Evolutionary conservation across 371 early-diverging fungal genomes (phyloP).

Genomic region (Mucor mucedo): DNA sequence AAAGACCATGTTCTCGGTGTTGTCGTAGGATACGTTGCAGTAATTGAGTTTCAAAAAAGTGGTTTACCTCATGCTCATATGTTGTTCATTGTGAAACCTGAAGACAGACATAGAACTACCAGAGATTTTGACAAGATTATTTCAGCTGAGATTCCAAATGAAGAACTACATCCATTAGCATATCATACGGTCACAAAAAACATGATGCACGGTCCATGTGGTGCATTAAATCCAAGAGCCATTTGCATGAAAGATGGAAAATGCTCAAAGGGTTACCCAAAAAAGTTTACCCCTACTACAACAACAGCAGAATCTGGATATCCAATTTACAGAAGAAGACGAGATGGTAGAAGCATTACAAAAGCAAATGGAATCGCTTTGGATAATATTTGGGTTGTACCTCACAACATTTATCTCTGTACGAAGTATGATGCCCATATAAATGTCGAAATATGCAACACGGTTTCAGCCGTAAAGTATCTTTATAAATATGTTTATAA

Average conservation of each 20-base stretch:
- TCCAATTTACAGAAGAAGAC: too few relatives aligned
- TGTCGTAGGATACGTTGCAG: too few relatives aligned
- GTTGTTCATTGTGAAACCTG: too few relatives aligned
- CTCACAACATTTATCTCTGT: too few relatives aligned
- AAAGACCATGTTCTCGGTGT: too few relatives aligned
- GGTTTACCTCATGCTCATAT: too few relatives aligned
- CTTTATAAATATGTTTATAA: constrained; percentile 37
- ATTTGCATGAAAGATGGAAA: not conserved
- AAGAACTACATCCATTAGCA: constrained; percentile 1
- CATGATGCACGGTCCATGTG: too few relatives aligned
- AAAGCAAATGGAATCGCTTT: too few relatives aligned
- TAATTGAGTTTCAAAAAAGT: too few relatives aligned
- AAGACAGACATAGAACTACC: not conserved
- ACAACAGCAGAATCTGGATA: constrained; percentile 4
- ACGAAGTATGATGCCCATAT: constrained; percentile 26
- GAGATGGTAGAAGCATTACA: too few relatives aligned
- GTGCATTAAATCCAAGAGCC: too few relatives aligned
- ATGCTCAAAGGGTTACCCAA: constrained; percentile 35
- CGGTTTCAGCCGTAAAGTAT: constrained; percentile 21
- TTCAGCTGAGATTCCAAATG: constrained; percentile 5
- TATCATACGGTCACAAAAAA: not conserved
- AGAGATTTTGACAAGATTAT: not conserved
- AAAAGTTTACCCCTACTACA: constrained; percentile 18
- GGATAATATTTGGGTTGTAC: too few relatives aligned
- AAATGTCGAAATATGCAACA: constrained; percentile 40